Evolutionary conservation across 345 rosid genomes (phyloP).

Genomic region (Salix brachista): DNA sequence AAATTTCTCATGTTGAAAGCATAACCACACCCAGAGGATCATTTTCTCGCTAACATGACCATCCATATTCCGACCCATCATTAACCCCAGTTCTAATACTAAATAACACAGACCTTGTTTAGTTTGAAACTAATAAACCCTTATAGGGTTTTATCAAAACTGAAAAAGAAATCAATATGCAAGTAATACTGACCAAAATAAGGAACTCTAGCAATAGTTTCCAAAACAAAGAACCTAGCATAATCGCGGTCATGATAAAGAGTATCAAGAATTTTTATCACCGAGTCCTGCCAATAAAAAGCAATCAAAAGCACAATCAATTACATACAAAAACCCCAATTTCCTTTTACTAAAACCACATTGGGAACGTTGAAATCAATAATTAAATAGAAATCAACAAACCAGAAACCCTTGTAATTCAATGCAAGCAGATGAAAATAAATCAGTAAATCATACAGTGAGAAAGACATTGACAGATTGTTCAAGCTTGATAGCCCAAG

Average conservation of each 20-base stretch:
- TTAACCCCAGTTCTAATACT: not conserved
- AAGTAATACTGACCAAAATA: constrained; percentile 66
- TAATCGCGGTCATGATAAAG: constrained; percentile 77
- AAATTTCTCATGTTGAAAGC: not conserved
- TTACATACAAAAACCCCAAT: not conserved
- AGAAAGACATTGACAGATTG: constrained; percentile 76
- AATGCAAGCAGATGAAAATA: not conserved
- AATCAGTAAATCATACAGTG: constrained; percentile 39
- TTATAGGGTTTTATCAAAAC: not conserved
- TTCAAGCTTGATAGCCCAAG: constrained; percentile 66
- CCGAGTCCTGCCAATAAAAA: constrained; percentile 58
- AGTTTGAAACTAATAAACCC: not conserved
- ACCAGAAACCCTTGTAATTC: not conserved
- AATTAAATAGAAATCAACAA: not conserved
- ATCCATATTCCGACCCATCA: not conserved
- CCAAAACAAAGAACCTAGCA: constrained; percentile 87
- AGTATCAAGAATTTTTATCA: constrained; percentile 79
- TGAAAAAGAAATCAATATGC: not conserved
- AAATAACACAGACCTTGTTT: not conserved
- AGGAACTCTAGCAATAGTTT: constrained; percentile 97
- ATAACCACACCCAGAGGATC: not conserved
- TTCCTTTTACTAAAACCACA: not conserved
- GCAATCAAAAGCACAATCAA: not conserved
- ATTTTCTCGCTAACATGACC: not conserved
- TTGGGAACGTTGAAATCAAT: not conserved